Percentiles rank a stretch among this genome's conserved stretches.
These are phyloP conservation scores for Podospora conica DNA, from an alignment of 495 filamentous ascomycete genomes.

Conservation along the genomic window DNA sequence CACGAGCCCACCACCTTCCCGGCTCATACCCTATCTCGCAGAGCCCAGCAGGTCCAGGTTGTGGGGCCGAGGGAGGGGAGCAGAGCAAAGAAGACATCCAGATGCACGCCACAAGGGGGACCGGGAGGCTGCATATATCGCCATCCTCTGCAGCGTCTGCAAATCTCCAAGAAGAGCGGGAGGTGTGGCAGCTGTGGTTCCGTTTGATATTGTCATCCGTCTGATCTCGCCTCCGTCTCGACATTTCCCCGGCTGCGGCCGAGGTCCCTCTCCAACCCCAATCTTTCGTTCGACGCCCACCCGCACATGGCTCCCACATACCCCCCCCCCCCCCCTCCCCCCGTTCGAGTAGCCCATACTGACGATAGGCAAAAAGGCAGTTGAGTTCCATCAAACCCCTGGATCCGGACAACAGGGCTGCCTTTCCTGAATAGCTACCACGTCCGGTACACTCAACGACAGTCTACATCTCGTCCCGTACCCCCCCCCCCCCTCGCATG, in stretches of 20 bases:
- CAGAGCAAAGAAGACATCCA: background rate
- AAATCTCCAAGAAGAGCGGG: conserved; percentile 11
- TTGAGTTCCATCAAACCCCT: background rate
- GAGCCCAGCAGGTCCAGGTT: background rate
- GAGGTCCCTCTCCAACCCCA: conserved; percentile 5
- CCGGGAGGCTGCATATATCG: conserved; percentile 10
- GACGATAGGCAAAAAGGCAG: conserved; percentile 1
- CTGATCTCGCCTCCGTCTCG: conserved; percentile 17
- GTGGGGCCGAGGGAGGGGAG: conserved; percentile 1
- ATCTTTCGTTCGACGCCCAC: background rate
- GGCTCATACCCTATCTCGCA: background rate
- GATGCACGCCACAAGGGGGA: background rate
- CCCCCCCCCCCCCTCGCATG: background rate
- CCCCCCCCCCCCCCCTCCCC: background rate
- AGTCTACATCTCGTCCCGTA: conserved; percentile 3
- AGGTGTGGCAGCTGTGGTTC: conserved; percentile 19
- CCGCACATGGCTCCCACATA: background rate
- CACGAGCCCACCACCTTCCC: conserved; percentile 9
- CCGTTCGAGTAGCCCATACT: background rate
- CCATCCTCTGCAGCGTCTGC: conserved; percentile 5
- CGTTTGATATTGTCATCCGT: conserved; percentile 21
- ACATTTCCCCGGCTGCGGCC: background rate
- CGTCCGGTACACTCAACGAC: background rate
- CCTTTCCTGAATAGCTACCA: background rate
- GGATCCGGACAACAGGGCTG: background rate